phyloP scores from a whole-genome alignment of 345 rosid species.

The Streptanthus diversifolius region DNA sequence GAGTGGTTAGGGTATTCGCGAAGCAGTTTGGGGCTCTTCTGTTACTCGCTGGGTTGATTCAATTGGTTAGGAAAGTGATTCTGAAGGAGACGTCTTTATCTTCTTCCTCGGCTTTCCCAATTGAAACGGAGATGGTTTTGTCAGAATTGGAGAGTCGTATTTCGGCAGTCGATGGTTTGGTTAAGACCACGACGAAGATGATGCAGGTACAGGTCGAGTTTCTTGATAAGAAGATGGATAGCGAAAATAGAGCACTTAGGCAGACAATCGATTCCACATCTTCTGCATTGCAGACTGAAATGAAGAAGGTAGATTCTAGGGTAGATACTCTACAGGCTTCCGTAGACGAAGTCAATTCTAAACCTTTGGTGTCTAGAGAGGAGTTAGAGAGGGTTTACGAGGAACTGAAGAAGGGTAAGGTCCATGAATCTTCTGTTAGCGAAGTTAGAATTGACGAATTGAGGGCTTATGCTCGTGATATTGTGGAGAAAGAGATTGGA shows the following conservation, averaged over 20 bases:
- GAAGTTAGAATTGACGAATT: constrained; percentile 58
- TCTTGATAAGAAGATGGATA: constrained; percentile 64
- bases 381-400: constrained; percentile 59
- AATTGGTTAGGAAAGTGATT: constrained; percentile 54
- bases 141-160: constrained; percentile 70
- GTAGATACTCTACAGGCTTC: constrained; percentile 41
- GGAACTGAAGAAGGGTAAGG: constrained; percentile 52
- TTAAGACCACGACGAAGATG: constrained; percentile 72
- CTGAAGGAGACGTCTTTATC: constrained; percentile 31
- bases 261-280: constrained; percentile 46
- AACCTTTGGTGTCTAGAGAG: constrained; percentile 59
- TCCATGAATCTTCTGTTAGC: constrained; percentile 17
- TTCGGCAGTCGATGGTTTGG: constrained; percentile 65
- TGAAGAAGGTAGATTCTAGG: constrained; percentile 50
- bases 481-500: constrained; percentile 74
- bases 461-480: constrained; percentile 69
- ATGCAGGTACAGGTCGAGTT: constrained; percentile 85
- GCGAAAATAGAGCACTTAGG: constrained; percentile 48
- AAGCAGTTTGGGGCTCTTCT: constrained; percentile 66
- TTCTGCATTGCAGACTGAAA: constrained; percentile 35
- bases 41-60: constrained; percentile 57
- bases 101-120: constrained; percentile 13
- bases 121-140: constrained; percentile 34
- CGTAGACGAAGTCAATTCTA: constrained; percentile 50
- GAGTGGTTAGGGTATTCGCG: constrained; percentile 50